Evolutionary conservation across 1,284 basidiomycete genomes (phyloP).

Genomic region (Fomes fomentarius): DNA sequence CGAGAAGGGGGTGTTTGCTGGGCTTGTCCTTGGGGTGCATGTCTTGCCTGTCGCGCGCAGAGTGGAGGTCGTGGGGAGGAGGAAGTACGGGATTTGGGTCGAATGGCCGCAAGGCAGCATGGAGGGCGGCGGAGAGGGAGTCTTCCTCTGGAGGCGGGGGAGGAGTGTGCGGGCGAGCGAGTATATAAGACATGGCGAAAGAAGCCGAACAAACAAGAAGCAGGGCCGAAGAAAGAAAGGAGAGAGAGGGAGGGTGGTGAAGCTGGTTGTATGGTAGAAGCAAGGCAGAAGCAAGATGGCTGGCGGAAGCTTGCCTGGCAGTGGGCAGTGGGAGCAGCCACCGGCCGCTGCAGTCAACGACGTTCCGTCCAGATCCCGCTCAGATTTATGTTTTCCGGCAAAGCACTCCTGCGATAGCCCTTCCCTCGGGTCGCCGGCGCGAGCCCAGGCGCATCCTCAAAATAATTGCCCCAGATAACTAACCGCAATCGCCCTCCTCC

Average conservation of each 20-base stretch:
- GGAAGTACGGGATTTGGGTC: conserved; percentile 25
- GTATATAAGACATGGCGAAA: conserved; percentile 34
- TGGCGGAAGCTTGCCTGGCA: neutral
- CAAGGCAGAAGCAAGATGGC: neutral
- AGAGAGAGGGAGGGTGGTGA: neutral
- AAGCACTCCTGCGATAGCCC: neutral
- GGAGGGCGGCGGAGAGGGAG: conserved; percentile 36
- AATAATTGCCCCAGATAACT: conserved; percentile 1
- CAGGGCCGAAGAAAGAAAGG: conserved; percentile 10
- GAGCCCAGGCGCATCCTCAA: conserved; percentile 10
- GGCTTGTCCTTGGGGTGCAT: conserved; percentile 44
- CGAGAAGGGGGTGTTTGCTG: conserved; percentile 58
- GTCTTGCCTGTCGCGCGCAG: conserved; percentile 37
- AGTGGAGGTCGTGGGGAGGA: conserved; percentile 36
- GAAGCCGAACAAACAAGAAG: conserved; percentile 11
- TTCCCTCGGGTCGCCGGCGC: conserved; percentile 13
- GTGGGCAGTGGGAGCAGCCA: no score
- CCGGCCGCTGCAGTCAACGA: neutral
- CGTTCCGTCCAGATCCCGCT: conserved; percentile 3
- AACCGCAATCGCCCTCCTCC: conserved; percentile 4
- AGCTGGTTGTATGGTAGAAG: neutral
- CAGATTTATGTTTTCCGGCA: conserved; percentile 18
- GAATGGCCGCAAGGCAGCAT: conserved; percentile 35
- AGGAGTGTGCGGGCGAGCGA: conserved; percentile 25
- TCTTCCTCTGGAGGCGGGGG: conserved; percentile 33